Evolutionary conservation across 495 filamentous ascomycete genomes (phyloP).

Genomic region (Aspergillus heteromorphus): DNA sequence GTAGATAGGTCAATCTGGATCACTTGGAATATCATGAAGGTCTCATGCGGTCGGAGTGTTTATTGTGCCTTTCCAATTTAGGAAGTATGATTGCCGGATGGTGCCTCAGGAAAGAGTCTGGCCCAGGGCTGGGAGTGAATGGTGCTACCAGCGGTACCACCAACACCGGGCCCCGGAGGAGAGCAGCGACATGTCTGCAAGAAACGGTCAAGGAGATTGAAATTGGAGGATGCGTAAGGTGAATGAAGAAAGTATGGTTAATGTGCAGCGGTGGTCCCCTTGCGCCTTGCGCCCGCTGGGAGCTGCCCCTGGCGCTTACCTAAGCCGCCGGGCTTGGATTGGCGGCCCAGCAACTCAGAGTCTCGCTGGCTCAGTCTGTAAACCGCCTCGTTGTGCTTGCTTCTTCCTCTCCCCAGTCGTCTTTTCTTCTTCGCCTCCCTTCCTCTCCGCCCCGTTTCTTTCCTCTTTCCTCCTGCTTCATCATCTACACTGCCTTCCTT

Average conservation of each 20-base stretch:
- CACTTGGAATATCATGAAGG: too few species aligned
- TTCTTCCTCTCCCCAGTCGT: conserved; percentile 10
- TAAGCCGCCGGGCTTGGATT: conserved; percentile 3
- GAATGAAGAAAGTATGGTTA: too few species aligned
- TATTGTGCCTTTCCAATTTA: too few species aligned
- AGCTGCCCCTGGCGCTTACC: conserved; percentile 9
- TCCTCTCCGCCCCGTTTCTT: conserved; percentile 14
- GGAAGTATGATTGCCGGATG: too few species aligned
- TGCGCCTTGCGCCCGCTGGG: conserved; percentile 4
- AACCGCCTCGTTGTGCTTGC: conserved; percentile 10
- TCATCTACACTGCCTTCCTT: conserved; percentile 17
- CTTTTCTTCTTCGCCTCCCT: conserved; percentile 19
- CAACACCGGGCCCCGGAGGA: not conserved
- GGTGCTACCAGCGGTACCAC: too few species aligned
- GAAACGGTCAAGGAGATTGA: too few species aligned
- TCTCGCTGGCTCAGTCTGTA: conserved; percentile 10
- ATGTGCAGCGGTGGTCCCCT: too few species aligned
- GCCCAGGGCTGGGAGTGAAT: not conserved
- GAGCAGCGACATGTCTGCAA: too few species aligned
- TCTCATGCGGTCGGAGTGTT: too few species aligned
- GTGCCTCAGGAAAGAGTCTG: too few species aligned
- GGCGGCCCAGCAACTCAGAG: not conserved
- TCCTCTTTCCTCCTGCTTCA: conserved; percentile 19
- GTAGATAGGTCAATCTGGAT: too few species aligned
- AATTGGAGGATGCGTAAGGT: too few species aligned